A percentile compares a stretch with the other conserved stretches of the same genome.
phyloP scores from a whole-genome alignment of 2,329 filamentous ascomycete species.

The Ascomycota sp. region DNA sequence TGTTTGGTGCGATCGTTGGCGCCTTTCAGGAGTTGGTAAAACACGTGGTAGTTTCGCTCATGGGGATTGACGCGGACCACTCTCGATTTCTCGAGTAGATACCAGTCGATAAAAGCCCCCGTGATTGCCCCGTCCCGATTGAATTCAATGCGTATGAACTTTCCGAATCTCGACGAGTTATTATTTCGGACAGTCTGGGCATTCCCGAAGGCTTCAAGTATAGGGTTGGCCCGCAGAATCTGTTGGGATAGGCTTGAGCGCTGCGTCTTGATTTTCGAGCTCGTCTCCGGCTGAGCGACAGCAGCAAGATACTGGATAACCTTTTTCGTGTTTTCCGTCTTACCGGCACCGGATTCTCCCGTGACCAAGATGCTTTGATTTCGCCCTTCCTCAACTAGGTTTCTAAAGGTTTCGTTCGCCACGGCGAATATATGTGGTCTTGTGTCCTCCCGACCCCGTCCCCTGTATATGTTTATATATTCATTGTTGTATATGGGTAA shows the following conservation, averaged over 20 bases:
- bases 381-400: constrained; percentile 80
- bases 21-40: constrained; percentile 85
- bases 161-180: constrained; percentile 95
- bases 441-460: constrained; percentile 75
- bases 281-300: constrained; percentile 68
- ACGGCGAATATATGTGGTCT: constrained; percentile 96
- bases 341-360: constrained; percentile 91
- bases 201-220: constrained; percentile 94
- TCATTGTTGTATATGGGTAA: constrained; percentile 91
- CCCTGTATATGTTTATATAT: constrained; percentile 96
- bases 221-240: constrained; percentile 88
- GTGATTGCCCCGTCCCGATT: constrained; percentile 72
- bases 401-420: constrained; percentile 90
- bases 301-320: constrained; percentile 96
- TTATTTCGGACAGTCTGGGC: constrained; percentile 96
- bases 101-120: constrained; percentile 97
- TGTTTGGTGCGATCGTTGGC: constrained; percentile 54
- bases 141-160: constrained; percentile 97
- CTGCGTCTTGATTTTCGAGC: constrained; percentile 35
- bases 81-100: constrained; percentile 90
- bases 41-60: constrained; percentile 92
- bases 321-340: constrained; percentile 98
- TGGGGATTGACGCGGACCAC: constrained; percentile 74
- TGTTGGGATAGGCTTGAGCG: constrained; percentile 86
- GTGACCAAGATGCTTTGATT: constrained; percentile 98